A percentile compares a stretch with the other conserved stretches of the same genome.
These are phyloP conservation scores for Immersiella caudata DNA, from an alignment of 495 filamentous ascomycete species.

Conservation along the genomic window DNA sequence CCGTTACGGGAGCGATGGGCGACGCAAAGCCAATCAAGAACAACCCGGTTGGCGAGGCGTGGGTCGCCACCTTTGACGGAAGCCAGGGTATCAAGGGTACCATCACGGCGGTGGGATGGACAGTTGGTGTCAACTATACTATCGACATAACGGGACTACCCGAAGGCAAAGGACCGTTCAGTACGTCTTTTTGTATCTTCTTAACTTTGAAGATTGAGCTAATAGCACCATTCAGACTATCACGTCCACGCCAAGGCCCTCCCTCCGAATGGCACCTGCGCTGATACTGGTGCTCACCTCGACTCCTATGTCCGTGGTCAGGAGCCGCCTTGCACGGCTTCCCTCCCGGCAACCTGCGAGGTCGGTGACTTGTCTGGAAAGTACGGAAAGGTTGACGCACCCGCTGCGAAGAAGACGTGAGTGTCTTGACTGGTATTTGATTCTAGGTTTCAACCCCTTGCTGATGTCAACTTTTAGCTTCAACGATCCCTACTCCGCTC, in stretches of 20 bases:
- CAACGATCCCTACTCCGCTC: constrained; percentile 68
- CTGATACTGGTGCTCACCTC: constrained; percentile 62
- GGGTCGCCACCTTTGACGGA: constrained; percentile 53
- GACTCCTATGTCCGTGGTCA: constrained; percentile 61
- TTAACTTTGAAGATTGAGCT: constrained; percentile 8
- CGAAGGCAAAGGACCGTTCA: constrained; percentile 63
- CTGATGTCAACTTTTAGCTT: constrained; percentile 50
- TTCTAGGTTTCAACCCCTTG: neutral
- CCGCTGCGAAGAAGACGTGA: constrained; percentile 40
- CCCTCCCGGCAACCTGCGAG: constrained; percentile 69
- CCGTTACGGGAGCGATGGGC: constrained; percentile 49
- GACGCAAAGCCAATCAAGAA: constrained; percentile 58
- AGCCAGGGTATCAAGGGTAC: constrained; percentile 56
- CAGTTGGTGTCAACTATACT: constrained; percentile 62
- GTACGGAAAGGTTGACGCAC: constrained; percentile 64
- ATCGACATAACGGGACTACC: constrained; percentile 67
- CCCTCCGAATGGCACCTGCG: constrained; percentile 73
- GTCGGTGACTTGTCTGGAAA: constrained; percentile 84
- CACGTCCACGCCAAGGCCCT: constrained; percentile 77
- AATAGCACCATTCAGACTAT: constrained; percentile 57
- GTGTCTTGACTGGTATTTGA: neutral
- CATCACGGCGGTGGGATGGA: constrained; percentile 55
- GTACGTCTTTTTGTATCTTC: constrained; percentile 50
- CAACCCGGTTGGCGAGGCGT: constrained; percentile 62
- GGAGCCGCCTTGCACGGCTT: constrained; percentile 62